Percentiles rank a stretch among this genome's conserved stretches.
Conservation (phyloP, 371 early-diverging fungal species). For the Batrachochytrium dendrobatidis region DNA sequence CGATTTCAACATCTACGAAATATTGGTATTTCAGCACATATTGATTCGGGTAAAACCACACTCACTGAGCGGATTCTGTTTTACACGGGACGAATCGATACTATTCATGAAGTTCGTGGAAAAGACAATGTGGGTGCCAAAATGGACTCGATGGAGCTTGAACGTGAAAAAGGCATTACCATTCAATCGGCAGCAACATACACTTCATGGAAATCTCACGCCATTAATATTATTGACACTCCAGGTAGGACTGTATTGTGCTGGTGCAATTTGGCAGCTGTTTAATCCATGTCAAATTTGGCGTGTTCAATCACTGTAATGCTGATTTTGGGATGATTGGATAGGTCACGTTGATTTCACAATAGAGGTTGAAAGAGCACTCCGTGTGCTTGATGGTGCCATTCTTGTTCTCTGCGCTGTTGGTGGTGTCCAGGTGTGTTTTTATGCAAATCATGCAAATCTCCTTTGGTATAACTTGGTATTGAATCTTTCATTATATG, state of each 20-base stretch:
- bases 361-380: constrained; percentile 87
- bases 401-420: constrained; percentile 90
- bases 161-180: constrained; percentile 96
- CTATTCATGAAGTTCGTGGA: constrained; percentile 95
- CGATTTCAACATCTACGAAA: constrained; percentile 52
- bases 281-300: constrained; percentile 26
- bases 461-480: neutral
- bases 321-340: neutral
- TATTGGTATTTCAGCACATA: constrained; percentile 98
- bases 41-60: constrained; percentile 97
- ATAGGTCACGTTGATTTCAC: constrained; percentile 92
- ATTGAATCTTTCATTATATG: constrained; percentile 6
- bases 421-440: constrained; percentile 90
- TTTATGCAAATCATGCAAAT: constrained; percentile 30
- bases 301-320: neutral
- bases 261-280: neutral
- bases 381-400: constrained; percentile 91
- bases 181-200: constrained; percentile 95
- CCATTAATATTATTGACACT: constrained; percentile 90
- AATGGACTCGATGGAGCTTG: constrained; percentile 98
- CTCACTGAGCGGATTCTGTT: constrained; percentile 94
- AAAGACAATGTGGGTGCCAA: constrained; percentile 96
- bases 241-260: constrained; percentile 49
- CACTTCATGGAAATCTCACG: constrained; percentile 76
- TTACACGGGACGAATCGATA: constrained; percentile 93